These are phyloP conservation scores for Mycena crocata DNA, from an alignment of 768 basidiomycete species.

Conservation along the genomic window DNA sequence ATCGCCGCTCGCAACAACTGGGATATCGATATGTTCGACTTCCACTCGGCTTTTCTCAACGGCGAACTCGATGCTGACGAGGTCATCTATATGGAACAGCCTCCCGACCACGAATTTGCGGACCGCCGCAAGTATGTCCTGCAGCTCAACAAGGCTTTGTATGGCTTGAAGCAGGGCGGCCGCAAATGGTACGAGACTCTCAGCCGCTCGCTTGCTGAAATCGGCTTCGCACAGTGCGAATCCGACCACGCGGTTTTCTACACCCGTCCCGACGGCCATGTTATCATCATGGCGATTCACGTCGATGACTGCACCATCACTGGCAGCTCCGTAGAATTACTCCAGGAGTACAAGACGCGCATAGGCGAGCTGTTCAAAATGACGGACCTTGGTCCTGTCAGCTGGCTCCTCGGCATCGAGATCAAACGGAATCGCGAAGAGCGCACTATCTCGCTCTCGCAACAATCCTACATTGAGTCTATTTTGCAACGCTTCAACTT, in stretches of 20 bases:
- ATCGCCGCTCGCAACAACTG: constrained; percentile 43
- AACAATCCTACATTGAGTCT: constrained; percentile 9
- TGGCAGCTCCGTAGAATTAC: background rate
- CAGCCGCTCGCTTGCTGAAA: background rate
- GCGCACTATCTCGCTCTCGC: constrained; percentile 4
- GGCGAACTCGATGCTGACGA: constrained; percentile 32
- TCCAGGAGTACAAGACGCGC: background rate
- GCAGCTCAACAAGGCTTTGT: constrained; percentile 33
- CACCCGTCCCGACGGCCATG: background rate
- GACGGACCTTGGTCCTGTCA: background rate
- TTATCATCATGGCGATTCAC: constrained; percentile 9
- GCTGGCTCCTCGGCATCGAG: constrained; percentile 14
- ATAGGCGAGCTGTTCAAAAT: background rate
- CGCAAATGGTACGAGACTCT: constrained; percentile 3
- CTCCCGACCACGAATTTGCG: constrained; percentile 34
- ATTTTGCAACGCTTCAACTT: constrained; percentile 7
- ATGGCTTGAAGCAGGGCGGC: constrained; percentile 30
- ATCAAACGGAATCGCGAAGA: constrained; percentile 9
- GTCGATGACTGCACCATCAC: constrained; percentile 21
- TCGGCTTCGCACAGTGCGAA: constrained; percentile 3
- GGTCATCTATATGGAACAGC: constrained; percentile 49
- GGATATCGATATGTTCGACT: constrained; percentile 25
- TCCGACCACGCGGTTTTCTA: constrained; percentile 10
- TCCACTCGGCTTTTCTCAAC: constrained; percentile 38
- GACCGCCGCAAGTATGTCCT: constrained; percentile 21